Base-by-base conservation (phyloP, 2,329 filamentous ascomycete species). In the Apiospora kogelbergensis region DNA sequence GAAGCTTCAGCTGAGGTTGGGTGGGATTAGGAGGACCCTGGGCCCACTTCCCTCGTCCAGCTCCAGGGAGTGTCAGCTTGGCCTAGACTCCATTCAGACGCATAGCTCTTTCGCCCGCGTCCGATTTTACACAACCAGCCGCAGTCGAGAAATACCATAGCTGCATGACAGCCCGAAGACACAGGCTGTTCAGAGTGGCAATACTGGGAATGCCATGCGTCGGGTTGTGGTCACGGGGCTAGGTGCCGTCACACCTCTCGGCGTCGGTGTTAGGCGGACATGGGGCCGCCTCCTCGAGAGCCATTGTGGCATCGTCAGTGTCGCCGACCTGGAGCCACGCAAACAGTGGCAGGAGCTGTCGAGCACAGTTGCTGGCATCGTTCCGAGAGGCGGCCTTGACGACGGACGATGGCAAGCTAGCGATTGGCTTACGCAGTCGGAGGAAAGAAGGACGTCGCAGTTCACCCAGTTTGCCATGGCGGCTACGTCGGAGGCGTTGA, bases 391-490 rank as follows among this genome's bases (percentile, higher is more conserved):
- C 0, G 74, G 72, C 26, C 77, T 79, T 6, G 78, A 76, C 68
- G 74, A 80, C 73, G 82, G 83, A 13, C 67, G 70, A 60, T 90
- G 86, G 89, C 78, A 80, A 40, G 76, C 85, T 1, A 79, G 81
- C 13, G 85, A 90, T 73, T 91, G 88, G 86, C 76, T 89, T 66
- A 80, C 78, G 63, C 77, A 80, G 30, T 77, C 83, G 1, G 88
- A 90, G 69, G 85, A 88, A 76, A 89, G 94, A 5, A 92, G 93
- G 76, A 97, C 97, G 90, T 94, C 96, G n/a, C 86, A 84, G 30
- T 98, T 98, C 78, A 89, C 94, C 4, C 95, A 98, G 79, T 98
- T 97, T 82, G 95, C 95, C 17, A 86, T 97, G 76, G 94, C 93
- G 15, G 94, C 95, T 2, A 88, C 93, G 0, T 88, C 93, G 66